A percentile compares a stretch with the other conserved stretches of the same genome.
phyloP scores from a whole-genome alignment of 148 eudicot genomes.

The Rhododendron molle region DNA sequence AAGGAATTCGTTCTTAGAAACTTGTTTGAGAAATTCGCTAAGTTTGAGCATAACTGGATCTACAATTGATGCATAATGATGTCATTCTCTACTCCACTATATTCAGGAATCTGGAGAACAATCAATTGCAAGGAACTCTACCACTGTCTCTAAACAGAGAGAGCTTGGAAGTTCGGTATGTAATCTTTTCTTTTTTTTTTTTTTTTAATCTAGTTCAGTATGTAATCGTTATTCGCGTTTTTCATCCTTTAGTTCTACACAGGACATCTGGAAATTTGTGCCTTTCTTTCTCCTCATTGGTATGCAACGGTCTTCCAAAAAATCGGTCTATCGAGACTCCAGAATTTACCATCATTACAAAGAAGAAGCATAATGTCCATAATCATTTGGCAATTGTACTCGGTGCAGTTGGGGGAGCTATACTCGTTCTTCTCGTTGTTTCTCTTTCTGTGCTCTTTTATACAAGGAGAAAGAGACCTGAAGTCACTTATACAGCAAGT shows the following conservation, averaged over 20 bases:
- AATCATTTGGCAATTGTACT: conserved; percentile 36
- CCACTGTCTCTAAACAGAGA: conserved; percentile 59
- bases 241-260: conserved; percentile 14
- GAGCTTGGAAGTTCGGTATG: conserved; percentile 58
- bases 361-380: conserved; percentile 39
- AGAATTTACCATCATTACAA: conserved; percentile 50
- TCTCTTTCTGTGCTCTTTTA: conserved; percentile 35
- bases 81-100: background rate
- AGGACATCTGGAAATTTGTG: conserved; percentile 78
- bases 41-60: background rate
- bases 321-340: conserved; percentile 53
- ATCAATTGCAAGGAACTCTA: conserved; percentile 62
- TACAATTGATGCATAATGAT: background rate
- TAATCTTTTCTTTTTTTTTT: too few species aligned
- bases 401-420: conserved; percentile 44
- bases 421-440: conserved; percentile 21
- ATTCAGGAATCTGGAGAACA: conserved; percentile 70
- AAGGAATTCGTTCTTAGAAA: background rate
- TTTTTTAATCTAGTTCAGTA: background rate
- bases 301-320: conserved; percentile 32
- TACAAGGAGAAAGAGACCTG: conserved; percentile 33
- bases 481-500: conserved; percentile 31
- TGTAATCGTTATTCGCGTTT: background rate
- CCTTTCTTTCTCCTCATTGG: conserved; percentile 45
- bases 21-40: background rate